Evolutionary conservation across 2,329 filamentous ascomycete species (phyloP), one percentile per base, ranked within the genome.

Genomic region (Cordyceps javanica): DNA sequence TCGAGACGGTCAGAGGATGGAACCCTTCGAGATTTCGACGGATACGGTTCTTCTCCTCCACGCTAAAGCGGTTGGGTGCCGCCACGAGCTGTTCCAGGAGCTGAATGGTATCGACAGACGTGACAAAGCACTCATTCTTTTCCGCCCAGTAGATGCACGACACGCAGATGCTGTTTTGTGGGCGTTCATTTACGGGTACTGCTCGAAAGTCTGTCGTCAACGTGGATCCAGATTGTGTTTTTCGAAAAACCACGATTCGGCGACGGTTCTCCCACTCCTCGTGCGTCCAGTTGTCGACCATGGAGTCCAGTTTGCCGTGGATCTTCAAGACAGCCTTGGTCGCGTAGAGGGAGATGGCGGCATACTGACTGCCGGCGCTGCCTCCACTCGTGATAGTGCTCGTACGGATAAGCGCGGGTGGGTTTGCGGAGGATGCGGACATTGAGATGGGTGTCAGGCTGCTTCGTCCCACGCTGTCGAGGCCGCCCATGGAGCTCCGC

Each of bases 21-120:
- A 96, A 97, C 0, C 92, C 92, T 71, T 99, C 94, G 34, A 99
- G 79, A 68, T 99, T 99, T 62, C 94, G 86, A 30, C 94, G 87
- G 66, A 99, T 97, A 54, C 94, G 86, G 72, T 99, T 99, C 83
- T 97, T 99, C 77, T 97, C 94, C 70, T 97, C 93, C 5, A 97
- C 92, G 0, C 89, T 93, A 74, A 97, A 99, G 28, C 90, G 83
- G 46, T 87, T 85, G 0, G 82, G 81, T 0, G 79, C 72, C 1
- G 85, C 90, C 8, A 97, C 90, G 7, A 99, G 80, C 63, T 93
- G 89, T 74, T 97, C 94, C 2, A 99, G 80, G n/a, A 99, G 80
- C 66, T 88, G 89, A 66, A 99, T 97, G 2, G 93, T 97, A 72
- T 99, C 94, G 19, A 99, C 94, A 54, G 92, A 97, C 3, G 94